These are phyloP conservation scores for Aeminium ludgeri DNA, from an alignment of 495 filamentous ascomycete species.

Conservation along the genomic window DNA sequence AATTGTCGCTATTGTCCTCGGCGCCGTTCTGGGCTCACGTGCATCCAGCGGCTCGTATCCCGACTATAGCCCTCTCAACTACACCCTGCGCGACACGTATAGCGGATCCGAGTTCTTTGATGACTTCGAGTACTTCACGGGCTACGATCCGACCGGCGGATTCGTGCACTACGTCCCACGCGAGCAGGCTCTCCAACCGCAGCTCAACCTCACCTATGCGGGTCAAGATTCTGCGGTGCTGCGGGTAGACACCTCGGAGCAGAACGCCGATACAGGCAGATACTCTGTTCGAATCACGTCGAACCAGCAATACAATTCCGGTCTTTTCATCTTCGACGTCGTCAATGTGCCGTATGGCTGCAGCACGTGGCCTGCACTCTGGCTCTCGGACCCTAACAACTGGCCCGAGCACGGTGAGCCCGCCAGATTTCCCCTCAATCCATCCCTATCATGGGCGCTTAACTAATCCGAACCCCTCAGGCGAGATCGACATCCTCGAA, in stretches of 20 bases:
- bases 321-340: constrained; percentile 41
- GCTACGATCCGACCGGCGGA: constrained; percentile 34
- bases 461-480: constrained; percentile 5
- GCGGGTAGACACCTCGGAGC: constrained; percentile 33
- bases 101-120: constrained; percentile 33
- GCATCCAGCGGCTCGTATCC: constrained; percentile 31
- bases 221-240: constrained; percentile 32
- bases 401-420: constrained; percentile 34
- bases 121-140: constrained; percentile 36
- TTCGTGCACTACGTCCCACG: constrained; percentile 35
- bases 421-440: too few species aligned
- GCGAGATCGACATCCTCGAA: constrained; percentile 36
- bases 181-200: constrained; percentile 18
- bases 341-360: constrained; percentile 34
- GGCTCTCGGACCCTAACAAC: constrained; percentile 41
- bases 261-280: constrained; percentile 29
- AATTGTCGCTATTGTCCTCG: constrained; percentile 35
- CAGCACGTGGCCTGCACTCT: constrained; percentile 43
- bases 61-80: constrained; percentile 33
- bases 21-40: constrained; percentile 33
- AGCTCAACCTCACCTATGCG: constrained; percentile 35
- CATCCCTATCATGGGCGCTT: too few species aligned
- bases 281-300: constrained; percentile 40
- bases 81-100: constrained; percentile 36
- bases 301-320: constrained; percentile 31